Conservation (phyloP, 805 yeast genomes). For the Metschnikowia santaceciliae region DNA sequence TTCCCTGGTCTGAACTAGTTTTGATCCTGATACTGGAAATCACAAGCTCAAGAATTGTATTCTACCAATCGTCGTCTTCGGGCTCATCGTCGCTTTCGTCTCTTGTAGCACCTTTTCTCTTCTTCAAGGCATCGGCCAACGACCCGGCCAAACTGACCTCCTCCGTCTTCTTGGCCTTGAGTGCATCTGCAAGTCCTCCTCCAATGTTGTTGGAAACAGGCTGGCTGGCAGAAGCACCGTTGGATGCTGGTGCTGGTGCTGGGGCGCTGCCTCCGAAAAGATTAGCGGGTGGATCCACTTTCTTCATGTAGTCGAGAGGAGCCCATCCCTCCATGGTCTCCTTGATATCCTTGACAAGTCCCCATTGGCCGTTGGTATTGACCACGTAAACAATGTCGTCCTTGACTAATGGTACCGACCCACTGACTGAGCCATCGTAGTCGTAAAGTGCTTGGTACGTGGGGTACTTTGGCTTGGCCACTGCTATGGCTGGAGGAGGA, state of each 20-base stretch:
- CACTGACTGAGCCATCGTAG: slow-evolving; percentile 79
- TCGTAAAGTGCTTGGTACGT: slow-evolving; percentile 84
- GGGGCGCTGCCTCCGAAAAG: slow-evolving; percentile 22
- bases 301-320: slow-evolving; percentile 84
- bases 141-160: slow-evolving; percentile 73
- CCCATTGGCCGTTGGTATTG: slow-evolving; percentile 89
- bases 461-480: slow-evolving; percentile 62
- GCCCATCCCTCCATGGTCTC: slow-evolving; percentile 92
- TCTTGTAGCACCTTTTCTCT: slow-evolving; percentile 60
- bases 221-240: slow-evolving; percentile 6
- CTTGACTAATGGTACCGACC: slow-evolving; percentile 72
- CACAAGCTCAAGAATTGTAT: too few species aligned
- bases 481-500: slow-evolving; percentile 63
- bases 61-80: slow-evolving; percentile 44
- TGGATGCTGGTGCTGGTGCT: slow-evolving; percentile 23
- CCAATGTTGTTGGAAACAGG: slow-evolving; percentile 26
- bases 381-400: slow-evolving; percentile 73
- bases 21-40: too few species aligned
- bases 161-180: slow-evolving; percentile 58
- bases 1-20: not conserved
- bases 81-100: slow-evolving; percentile 70
- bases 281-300: slow-evolving; percentile 46
- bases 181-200: slow-evolving; percentile 65
- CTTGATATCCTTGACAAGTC: slow-evolving; percentile 74
- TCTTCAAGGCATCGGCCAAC: slow-evolving; percentile 81